Conservation (phyloP, 495 filamentous ascomycete genomes). For the Penicillium arizonense region DNA sequence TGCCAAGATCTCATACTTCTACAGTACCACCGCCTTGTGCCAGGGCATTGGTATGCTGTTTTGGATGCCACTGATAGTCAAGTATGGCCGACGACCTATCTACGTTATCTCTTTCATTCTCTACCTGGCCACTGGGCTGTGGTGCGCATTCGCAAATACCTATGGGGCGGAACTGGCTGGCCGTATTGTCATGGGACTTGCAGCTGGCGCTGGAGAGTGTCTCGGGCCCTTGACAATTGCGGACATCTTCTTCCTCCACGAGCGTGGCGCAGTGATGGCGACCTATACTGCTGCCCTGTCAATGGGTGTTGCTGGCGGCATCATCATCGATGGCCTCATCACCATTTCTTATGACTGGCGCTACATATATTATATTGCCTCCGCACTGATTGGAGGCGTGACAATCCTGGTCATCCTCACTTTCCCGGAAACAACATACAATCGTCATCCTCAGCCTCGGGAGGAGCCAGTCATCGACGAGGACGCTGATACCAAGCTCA, state of each 20-base stretch:
- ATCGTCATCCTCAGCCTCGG: conserved; percentile 3
- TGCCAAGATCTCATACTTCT: conserved; percentile 50
- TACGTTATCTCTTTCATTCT: conserved; percentile 49
- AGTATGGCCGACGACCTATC: conserved; percentile 53
- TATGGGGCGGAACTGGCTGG: conserved; percentile 44
- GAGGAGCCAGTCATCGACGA: no score
- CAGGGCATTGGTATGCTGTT: conserved; percentile 52
- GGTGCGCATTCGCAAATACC: conserved; percentile 42
- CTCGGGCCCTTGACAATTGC: conserved; percentile 53
- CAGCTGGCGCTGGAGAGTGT: conserved; percentile 52
- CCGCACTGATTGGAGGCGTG: conserved; percentile 40
- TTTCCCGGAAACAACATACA: conserved; percentile 54
- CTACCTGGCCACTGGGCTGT: conserved; percentile 42
- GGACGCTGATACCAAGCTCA: no score
- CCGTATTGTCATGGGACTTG: conserved; percentile 50
- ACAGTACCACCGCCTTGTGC: conserved; percentile 48
- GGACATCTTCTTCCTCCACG: conserved; percentile 59
- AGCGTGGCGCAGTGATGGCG: conserved; percentile 48
- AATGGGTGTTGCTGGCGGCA: conserved; percentile 43
- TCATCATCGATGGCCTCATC: conserved; percentile 51
- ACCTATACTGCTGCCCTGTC: conserved; percentile 46
- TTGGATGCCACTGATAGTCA: conserved; percentile 55
- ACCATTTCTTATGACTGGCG: conserved; percentile 49
- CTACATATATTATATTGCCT: conserved; percentile 49
- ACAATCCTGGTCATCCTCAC: conserved; percentile 47